These are phyloP conservation scores for Cutaneotrichosporon sp. DNA, from an alignment of 1,284 basidiomycete genomes.

Conservation along the genomic window DNA sequence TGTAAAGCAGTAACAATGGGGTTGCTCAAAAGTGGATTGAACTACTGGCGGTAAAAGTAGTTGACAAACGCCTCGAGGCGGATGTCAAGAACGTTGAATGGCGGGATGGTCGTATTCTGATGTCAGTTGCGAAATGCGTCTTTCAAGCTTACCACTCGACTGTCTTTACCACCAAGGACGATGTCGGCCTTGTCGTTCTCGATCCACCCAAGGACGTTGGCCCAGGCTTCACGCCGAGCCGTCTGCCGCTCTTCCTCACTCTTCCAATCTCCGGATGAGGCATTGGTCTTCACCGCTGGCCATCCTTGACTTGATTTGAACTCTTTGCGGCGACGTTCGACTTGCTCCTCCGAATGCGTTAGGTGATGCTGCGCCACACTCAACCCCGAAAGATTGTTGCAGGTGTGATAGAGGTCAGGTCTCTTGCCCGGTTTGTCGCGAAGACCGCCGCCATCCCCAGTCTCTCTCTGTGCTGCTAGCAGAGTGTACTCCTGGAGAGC, in stretches of 20 bases:
- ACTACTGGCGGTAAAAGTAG: slow-evolving; percentile 66
- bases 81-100: slow-evolving; percentile 77
- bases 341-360: slow-evolving; percentile 52
- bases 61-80: slow-evolving; percentile 66
- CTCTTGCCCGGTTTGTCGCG: slow-evolving; percentile 91
- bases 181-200: slow-evolving; percentile 61
- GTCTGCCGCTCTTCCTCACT: slow-evolving; percentile 40
- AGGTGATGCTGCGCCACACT: slow-evolving; percentile 77
- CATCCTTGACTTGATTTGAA: slow-evolving; percentile 32
- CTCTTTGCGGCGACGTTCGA: slow-evolving; percentile 46
- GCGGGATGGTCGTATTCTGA: slow-evolving; percentile 79
- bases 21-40: neutral
- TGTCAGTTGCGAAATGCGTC: neutral
- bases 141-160: slow-evolving; percentile 59
- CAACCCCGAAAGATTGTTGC: slow-evolving; percentile 84
- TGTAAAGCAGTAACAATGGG: neutral
- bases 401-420: slow-evolving; percentile 83
- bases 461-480: slow-evolving; percentile 72
- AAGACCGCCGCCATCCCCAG: slow-evolving; percentile 60
- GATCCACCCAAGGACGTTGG: slow-evolving; percentile 63
- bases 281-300: slow-evolving; percentile 26
- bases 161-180: slow-evolving; percentile 61
- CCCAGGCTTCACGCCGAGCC: slow-evolving; percentile 57
- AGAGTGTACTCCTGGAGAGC: slow-evolving; percentile 86
- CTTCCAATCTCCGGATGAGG: slow-evolving; percentile 27